Base-by-base conservation (phyloP, 2,329 filamentous ascomycete species). In the Leptodontidium sp. region DNA sequence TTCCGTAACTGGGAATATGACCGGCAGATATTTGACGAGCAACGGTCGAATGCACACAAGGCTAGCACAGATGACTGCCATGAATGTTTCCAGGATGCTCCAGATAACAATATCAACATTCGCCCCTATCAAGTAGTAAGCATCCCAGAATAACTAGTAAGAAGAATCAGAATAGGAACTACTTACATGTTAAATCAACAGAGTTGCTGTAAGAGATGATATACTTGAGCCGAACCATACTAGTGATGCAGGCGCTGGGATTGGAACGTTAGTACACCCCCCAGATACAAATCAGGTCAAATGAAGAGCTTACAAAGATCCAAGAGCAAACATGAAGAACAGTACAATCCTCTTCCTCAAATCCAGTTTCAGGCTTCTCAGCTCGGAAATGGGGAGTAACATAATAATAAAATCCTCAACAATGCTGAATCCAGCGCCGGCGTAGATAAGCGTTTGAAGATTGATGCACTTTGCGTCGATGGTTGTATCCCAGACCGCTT, bases 341-440 rank as follows among this genome's bases (percentile, higher is more conserved):
- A 92, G 78, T 43, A 90, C 90, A 26, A 87, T 83, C 78, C 91
- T 91, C 73, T 91, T 89, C 71, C 88, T 90, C 69, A 78, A 82
- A 1, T 88, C 88, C 14, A 91, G 78, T 40, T 86, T 85, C 83
- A 91, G 87, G 55, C 83, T 82, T 2, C 86, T 87, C 64, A 91
- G 78, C 52, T 90, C 86, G 1, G 88, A 88, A 80, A 91, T 88
- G 0, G 89, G 89, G 14, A 91, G 81, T 58, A 90, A 85, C 14
- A 92, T 80, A 45, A 91, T 86, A 40, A 87, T 86, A 47, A 91
- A 78, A 71, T 92, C 90, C 21, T 89, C 91, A 64, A 90, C 86
- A 71, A 92, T 89, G 78, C 91, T 91, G 64, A 90, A 83, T 0
- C 88, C 88, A 1, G 89, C 88, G 1, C 88, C 91, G 8, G 87